These are phyloP conservation scores for Amanita fuliginea DNA, from an alignment of 768 basidiomycete genomes.

Conservation along the genomic window DNA sequence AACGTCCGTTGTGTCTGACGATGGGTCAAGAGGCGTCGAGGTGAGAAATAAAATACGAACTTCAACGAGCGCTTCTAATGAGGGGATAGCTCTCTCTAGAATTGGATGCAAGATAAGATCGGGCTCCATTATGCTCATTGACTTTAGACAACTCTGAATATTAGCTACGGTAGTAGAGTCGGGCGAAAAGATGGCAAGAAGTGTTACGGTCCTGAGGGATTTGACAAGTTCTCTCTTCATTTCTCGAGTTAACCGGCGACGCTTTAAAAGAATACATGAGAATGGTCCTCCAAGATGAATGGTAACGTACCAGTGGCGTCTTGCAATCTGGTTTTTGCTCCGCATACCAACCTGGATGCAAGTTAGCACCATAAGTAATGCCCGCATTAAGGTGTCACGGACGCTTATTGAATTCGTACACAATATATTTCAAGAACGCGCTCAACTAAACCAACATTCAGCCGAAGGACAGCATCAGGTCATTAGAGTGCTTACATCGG, in stretches of 20 bases:
- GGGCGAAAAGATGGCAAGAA: conserved; percentile 88
- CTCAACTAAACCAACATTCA: conserved; percentile 40
- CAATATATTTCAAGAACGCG: conserved; percentile 78
- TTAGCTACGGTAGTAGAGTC: conserved; percentile 64
- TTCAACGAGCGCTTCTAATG: conserved; percentile 83
- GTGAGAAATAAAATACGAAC: conserved; percentile 22
- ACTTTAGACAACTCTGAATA: conserved; percentile 72
- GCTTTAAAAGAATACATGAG: conserved; percentile 20
- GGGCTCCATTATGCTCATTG: conserved; percentile 76
- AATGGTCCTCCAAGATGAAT: neutral
- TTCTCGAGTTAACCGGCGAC: conserved; percentile 62
- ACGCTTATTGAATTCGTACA: conserved; percentile 81
- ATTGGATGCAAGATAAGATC: conserved; percentile 76
- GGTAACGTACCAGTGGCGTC: conserved; percentile 46
- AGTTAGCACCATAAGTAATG: conserved; percentile 1
- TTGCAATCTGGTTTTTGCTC: conserved; percentile 72
- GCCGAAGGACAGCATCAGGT: neutral
- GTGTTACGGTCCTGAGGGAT: conserved; percentile 66
- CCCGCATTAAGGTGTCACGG: conserved; percentile 9
- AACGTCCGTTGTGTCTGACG: conserved; percentile 71
- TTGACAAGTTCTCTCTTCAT: conserved; percentile 85
- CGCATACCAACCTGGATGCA: conserved; percentile 55
- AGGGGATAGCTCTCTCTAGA: conserved; percentile 75
- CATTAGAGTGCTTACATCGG: conserved; percentile 37
- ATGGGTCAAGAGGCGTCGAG: conserved; percentile 4